These are phyloP conservation scores for Beauveria brongniartii DNA, from an alignment of 2,329 filamentous ascomycete species.

Conservation along the genomic window DNA sequence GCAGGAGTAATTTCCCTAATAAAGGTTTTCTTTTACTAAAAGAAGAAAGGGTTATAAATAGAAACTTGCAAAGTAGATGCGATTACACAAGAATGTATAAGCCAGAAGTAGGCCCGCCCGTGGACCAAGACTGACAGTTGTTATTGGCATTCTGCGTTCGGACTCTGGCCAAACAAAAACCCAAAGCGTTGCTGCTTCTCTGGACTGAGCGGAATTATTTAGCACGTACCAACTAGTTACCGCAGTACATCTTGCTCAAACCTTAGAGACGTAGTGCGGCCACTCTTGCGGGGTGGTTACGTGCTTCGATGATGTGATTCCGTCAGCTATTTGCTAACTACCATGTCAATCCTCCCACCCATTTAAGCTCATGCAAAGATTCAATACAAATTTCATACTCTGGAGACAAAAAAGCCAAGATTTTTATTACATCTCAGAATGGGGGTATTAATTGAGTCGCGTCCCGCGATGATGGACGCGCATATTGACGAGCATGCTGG, in stretches of 20 bases:
- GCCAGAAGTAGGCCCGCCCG: too few species aligned
- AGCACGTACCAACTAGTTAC: neutral
- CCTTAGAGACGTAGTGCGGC: neutral
- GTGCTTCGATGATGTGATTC: slow-evolving; percentile 1
- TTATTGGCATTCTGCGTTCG: too few species aligned
- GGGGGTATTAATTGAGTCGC: neutral
- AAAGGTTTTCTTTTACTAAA: too few species aligned
- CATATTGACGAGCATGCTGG: neutral
- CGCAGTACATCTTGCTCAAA: neutral
- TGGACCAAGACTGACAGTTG: too few species aligned
- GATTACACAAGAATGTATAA: too few species aligned
- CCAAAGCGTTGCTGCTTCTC: too few species aligned
- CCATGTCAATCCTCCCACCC: too few species aligned
- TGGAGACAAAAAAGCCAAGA: neutral
- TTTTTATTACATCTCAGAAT: neutral
- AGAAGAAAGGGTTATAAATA: too few species aligned
- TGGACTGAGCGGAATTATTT: too few species aligned
- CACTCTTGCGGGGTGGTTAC: slow-evolving; percentile 4
- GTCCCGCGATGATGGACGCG: neutral
- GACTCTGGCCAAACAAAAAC: too few species aligned
- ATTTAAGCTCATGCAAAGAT: neutral
- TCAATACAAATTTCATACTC: neutral
- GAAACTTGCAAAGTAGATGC: too few species aligned
- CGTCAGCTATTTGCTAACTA: neutral
- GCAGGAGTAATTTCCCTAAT: too few species aligned